Evolutionary conservation across 352 stramenopile genomes (phyloP).

Genomic region (Pythium insidiosum): DNA sequence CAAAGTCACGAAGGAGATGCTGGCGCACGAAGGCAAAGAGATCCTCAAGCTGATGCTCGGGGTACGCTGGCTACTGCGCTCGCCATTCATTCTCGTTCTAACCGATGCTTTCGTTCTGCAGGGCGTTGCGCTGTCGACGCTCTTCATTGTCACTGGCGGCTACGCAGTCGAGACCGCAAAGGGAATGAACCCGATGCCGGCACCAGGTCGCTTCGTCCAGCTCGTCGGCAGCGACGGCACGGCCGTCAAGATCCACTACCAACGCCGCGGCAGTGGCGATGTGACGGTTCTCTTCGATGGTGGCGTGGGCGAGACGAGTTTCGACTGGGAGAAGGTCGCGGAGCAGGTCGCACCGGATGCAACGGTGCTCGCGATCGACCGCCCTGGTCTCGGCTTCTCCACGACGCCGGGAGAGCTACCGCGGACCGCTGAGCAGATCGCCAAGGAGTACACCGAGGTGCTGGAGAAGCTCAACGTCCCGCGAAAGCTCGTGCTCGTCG

Average conservation of each 20-base stretch:
- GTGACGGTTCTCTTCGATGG: conserved; percentile 68
- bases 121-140: conserved; percentile 33
- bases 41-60: conserved; percentile 57
- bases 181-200: conserved; percentile 36
- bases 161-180: conserved; percentile 70
- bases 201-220: conserved; percentile 42
- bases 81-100: too few species aligned
- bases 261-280: conserved; percentile 30
- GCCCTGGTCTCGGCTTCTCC: conserved; percentile 69
- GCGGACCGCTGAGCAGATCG: conserved; percentile 50
- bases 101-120: too few species aligned
- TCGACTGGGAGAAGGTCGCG: conserved; percentile 78
- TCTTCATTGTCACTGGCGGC: conserved; percentile 35
- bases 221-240: conserved; percentile 23
- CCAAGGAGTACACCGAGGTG: conserved; percentile 50
- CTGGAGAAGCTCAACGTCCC: conserved; percentile 46
- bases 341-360: conserved; percentile 37
- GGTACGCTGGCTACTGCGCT: conserved; percentile 10
- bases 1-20: conserved; percentile 35
- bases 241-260: conserved; percentile 38
- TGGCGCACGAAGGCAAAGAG: conserved; percentile 46
- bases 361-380: conserved; percentile 57
- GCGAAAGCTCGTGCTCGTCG: conserved; percentile 60
- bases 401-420: conserved; percentile 26
- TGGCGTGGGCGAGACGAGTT: conserved; percentile 73